phyloP scores from a whole-genome alignment of 1,284 basidiomycete genomes.

The Ceratobasidium sp. region DNA sequence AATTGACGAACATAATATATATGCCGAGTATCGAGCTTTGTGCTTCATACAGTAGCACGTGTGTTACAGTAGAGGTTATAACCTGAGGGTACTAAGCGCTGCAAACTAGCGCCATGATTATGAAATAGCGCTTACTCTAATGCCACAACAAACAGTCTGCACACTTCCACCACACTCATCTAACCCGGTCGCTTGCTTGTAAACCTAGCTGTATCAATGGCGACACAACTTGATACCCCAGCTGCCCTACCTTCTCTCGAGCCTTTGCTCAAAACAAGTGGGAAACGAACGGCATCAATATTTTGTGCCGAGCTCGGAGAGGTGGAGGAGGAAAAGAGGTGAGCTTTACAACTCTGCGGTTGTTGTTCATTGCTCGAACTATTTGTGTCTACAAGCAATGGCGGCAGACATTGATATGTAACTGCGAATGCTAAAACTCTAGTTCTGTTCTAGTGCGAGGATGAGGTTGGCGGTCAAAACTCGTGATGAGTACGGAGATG shows the following conservation, averaged over 20 bases:
- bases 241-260: conserved; percentile 67
- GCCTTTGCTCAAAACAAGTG: conserved; percentile 70
- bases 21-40: no score
- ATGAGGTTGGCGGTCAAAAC: conserved; percentile 81
- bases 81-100: no score
- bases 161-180: background rate
- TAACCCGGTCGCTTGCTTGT: background rate
- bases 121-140: no score
- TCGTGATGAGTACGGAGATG: conserved; percentile 89
- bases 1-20: no score
- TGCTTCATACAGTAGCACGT: no score
- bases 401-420: background rate
- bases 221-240: conserved; percentile 35
- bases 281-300: conserved; percentile 77
- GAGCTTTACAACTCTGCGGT: conserved; percentile 49
- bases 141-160: no score
- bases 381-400: conserved; percentile 2
- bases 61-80: no score
- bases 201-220: conserved; percentile 3
- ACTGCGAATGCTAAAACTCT: background rate
- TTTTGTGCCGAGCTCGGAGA: conserved; percentile 75
- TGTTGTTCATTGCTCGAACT: conserved; percentile 24
- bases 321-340: conserved; percentile 79
- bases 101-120: no score
- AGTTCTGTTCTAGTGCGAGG: conserved; percentile 65